These are phyloP conservation scores for Ophiostoma ips DNA, from an alignment of 2,329 filamentous ascomycete species.

Conservation along the genomic window DNA sequence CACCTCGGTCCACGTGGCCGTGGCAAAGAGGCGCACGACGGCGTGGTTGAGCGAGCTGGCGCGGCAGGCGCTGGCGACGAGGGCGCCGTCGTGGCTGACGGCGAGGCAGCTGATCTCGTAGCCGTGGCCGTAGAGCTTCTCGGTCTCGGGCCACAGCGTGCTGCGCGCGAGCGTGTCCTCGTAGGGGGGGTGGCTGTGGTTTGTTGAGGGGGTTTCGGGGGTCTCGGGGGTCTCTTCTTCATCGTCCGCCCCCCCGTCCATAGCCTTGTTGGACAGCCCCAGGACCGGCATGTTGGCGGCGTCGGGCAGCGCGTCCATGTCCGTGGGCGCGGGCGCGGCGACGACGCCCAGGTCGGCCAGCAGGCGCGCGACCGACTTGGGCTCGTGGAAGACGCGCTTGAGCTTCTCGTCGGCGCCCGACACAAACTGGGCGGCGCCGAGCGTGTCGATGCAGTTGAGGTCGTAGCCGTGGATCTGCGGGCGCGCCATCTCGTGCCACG, in stretches of 20 bases:
- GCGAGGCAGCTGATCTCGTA: constrained; percentile 90
- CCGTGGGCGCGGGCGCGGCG: constrained; percentile 17
- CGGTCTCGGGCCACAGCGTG: constrained; percentile 88
- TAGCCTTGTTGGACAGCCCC: constrained; percentile 89
- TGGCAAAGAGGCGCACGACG: constrained; percentile 84
- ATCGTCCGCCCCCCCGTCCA: constrained; percentile 29
- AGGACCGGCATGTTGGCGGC: constrained; percentile 91
- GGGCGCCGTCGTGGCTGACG: constrained; percentile 54
- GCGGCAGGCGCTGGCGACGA: constrained; percentile 85
- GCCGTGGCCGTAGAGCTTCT: constrained; percentile 95
- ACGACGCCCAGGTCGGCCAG: constrained; percentile 48
- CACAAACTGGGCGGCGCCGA: constrained; percentile 65
- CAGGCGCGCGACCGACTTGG: constrained; percentile 65
- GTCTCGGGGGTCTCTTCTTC: constrained; percentile 18
- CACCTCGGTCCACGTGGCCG: constrained; percentile 73
- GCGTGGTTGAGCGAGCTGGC: constrained; percentile 89
- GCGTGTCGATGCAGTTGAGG: constrained; percentile 77
- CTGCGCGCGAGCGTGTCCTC: constrained; percentile 83
- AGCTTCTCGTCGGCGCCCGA: constrained; percentile 96
- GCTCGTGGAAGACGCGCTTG: constrained; percentile 88
- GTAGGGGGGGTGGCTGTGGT: background rate
- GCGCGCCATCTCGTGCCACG: constrained; percentile 92
- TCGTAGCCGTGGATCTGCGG: constrained; percentile 98
- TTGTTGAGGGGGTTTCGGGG: constrained; percentile 19
- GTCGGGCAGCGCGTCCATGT: constrained; percentile 50